Base-by-base conservation (phyloP, 306 rosid species). In the Acacia melanoxylon region DNA sequence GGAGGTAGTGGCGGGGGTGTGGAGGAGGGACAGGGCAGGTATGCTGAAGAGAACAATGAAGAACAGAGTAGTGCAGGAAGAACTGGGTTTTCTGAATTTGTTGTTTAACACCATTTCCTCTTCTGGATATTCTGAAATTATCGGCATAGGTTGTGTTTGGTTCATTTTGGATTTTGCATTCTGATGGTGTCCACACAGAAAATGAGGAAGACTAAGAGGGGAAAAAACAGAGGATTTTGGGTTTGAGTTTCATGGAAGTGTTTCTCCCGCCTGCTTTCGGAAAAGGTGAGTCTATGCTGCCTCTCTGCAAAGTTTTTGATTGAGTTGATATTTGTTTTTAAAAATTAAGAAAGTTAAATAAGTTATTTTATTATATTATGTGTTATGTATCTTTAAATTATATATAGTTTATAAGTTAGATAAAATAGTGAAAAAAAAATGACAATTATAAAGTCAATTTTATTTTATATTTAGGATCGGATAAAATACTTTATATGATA, bases 11-110 rank as follows among this genome's bases (percentile, higher is more conserved):
- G 94, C 87, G 83, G 91, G 61, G 11, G 89, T 81, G 75, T 83
- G 92, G 75, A 93, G 93, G 80, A 95, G 91, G 72, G 89, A 86
- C 49, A 87, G 77, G 46, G 92, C 85, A 24, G 97, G 97, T 56
- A 92, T 80, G 33, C 94, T 89, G 85, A 91, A 92, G 81, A 95
- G 92, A 54, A 92, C 86, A 12, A 93, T 62, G 89, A 86, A 93
- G 88, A 91, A 90, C 61, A 95, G 93, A 44, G 89, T 89, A 80
- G 87, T 85, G 78, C 91, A 87, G 63, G 89, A 66, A 51, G 90
- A 78, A 72, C 2, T 69, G 25, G 54, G 25, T 79, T 87, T 93
- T 78, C 88, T 95, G 62, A 75, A 42, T 86, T 85, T 92, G 90
- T 75, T 85, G 90, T 83, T 89, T 68, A 80, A 68, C 72, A 93